Base-by-base conservation (phyloP, 2,329 filamentous ascomycete species). In the Ramichloridium luteum region DNA sequence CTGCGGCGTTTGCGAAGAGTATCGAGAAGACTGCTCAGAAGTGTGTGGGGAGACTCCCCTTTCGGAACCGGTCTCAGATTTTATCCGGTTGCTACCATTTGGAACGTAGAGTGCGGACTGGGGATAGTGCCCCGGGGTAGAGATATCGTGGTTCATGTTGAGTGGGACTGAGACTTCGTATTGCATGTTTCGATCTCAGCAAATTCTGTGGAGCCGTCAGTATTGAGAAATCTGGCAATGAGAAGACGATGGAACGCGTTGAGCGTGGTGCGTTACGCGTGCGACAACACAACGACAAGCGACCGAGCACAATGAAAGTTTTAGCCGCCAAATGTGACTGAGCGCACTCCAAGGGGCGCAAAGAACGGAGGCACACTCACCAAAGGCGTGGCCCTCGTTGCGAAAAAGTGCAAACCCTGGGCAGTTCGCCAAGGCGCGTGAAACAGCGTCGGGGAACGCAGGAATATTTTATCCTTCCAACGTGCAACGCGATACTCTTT, bases 1-100 rank as follows among this genome's bases (percentile, higher is more conserved):
- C 38, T 65, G 65, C n/a, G 67, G 60, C 30, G 68, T 62, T 46
- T 70, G 65, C 39, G 68, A 68, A 31, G 70, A 72, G 44, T 70
- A 70, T 38, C 68, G 59, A 39, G 70, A 70, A 27, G 68, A 64
- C 20, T 65, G 64, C 40, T 71, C 68, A 35, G 65, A 70, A 16
- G 62, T 56, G 46, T 73, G 64, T 28, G 65, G 70, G 35, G 69
- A 65, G 40, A 66, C 60, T 43, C 65, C 68, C 39, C 70, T 68
- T 45, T 75, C 71, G 37, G 70, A 69, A 49, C 68, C 68, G 13
- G 32, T 37, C 53, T 71, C 68, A 31, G 68, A 70, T 43, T 67
- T 67, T 57, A 67, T 66, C 51, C 62, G 55, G 48, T 57, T 57
- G 48, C 62, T 62, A 41, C 60, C 53, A 57, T 64, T 56, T 47